Conservation (phyloP, 257 asterid genomes). For the Henckelia pumila region DNA sequence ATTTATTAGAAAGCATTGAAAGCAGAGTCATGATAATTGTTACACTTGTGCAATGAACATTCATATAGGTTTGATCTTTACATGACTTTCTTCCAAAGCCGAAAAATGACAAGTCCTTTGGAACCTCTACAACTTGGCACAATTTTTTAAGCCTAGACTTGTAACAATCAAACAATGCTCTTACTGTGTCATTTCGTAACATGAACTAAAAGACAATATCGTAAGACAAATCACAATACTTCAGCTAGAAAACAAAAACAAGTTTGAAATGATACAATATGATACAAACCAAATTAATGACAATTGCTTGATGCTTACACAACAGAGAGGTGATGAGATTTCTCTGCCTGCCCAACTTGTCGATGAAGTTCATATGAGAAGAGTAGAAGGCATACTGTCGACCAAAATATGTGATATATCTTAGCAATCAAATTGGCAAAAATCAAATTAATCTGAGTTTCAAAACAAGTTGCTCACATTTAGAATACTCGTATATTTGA, state of each 20-base stretch:
- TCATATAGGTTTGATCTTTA: no score
- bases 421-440: slow-evolving; percentile 23
- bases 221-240: not conserved
- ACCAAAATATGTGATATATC: slow-evolving; percentile 17
- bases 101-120: not conserved
- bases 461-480: slow-evolving; percentile 50
- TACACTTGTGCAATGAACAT: not conserved
- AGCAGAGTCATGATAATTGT: not conserved
- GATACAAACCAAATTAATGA: not conserved
- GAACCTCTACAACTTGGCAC: not conserved
- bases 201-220: not conserved
- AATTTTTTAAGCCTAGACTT: no score
- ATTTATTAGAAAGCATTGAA: slow-evolving; percentile 18
- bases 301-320: slow-evolving; percentile 54
- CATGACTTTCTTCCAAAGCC: no score
- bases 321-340: slow-evolving; percentile 58
- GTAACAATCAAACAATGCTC: not conserved
- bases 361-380: slow-evolving; percentile 89
- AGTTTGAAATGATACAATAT: not conserved
- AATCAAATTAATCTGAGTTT: slow-evolving; percentile 8
- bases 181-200: no score
- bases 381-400: slow-evolving; percentile 70
- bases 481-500: slow-evolving; percentile 71
- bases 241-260: not conserved
- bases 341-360: slow-evolving; percentile 43